Evolutionary conservation across 1,139 yeast genomes (phyloP), one percentile per base, ranked within the genome.

Genomic region (Yamadazyma trypodendri): DNA sequence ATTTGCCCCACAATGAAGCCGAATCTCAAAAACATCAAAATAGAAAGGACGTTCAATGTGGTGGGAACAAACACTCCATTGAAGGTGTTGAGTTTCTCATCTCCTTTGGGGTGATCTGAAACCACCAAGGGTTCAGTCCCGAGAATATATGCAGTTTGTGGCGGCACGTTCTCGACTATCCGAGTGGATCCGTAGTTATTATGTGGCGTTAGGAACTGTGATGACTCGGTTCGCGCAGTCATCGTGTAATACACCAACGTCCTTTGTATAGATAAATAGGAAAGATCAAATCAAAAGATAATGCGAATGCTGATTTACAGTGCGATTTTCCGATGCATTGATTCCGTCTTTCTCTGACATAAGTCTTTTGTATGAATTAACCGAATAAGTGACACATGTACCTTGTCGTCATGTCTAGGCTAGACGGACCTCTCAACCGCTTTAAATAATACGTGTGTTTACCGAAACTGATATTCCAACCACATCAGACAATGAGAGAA

Each of bases 1-100:
- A 84, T 75, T 52, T 84, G 92, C 2, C 92, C 92, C 34, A 84
- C 65, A 16, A 84, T 80, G 57, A 84, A 84, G 1, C 94, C 94
- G 58, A 84, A 84, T 54, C 94, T 68, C 45, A 84, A 66, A 54
- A 84, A 84, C 92, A 84, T 83, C 60, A 84, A 68, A 49, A 84
- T 84, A 7, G 90, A 82, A n/a, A 84, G 63, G 35, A 84, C 90
- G 52, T 84, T 84, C 31, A 84, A 60, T 1, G 88, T 73, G 0
- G 92, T 84, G 14, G 94, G 92, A 4, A 84, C 68, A 52, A 86
- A 82, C 3, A 84, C 95, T 12, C 95, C 95, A 41, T 78, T 79
- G 44, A 82, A 78, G 0, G 95, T 86, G 18, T 80, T 85, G 36
- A 86, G 59, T 50, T 86, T 86, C 6, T 15, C 20, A 6, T 10